Base-by-base conservation (phyloP, 2,329 filamentous ascomycete species). In the Chrysoporthe cubensis region DNA sequence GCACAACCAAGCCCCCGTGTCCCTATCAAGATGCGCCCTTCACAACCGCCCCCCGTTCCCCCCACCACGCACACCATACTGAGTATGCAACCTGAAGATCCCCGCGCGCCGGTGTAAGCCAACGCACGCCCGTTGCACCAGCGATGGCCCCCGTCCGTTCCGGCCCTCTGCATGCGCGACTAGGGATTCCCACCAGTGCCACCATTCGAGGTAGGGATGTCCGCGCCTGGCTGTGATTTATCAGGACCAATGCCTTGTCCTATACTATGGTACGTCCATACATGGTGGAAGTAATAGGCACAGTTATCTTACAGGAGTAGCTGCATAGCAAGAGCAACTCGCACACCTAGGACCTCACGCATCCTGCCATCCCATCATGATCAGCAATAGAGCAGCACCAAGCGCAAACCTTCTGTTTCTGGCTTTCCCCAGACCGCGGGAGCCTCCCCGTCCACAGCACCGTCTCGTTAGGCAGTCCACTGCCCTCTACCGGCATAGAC, bases 201-300 rank as follows among this genome's bases (percentile, higher is more conserved):
- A 26, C 26, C 26, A 26, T 26, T 26, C 26, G 26, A 26, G 26
- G 26, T n/a, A 34, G 57, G 32, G 59, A 57, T 21, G 62, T 62
- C 43, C 64, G 32, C 21, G 13, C 18, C 9, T 54, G 50, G 59
- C 46, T 43, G 65, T 67, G 61, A 67, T 64, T 67, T 60, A 67
- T 64, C 34, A 59, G 59, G 26, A 26, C 26, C 4, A 2, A 21
- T 34, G 26, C 26, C 1, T 32, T 26, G 26, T 26, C 26, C 44
- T 46, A 18, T 46, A 18, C 16, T 46, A 18, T 46, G 44, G 44
- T 52, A 4, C 21, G 57, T 34, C 26, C 26, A 26, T 26, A 48
- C 56, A 46, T 16, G 16, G 43, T 9, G 16, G 4, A 34, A 18
- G n/a, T 26, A 26, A 26, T 26, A 26, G 26, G 26, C 26, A 26